phyloP scores from a whole-genome alignment of 2,329 filamentous ascomycete genomes.

The Neofusicoccum ribis region DNA sequence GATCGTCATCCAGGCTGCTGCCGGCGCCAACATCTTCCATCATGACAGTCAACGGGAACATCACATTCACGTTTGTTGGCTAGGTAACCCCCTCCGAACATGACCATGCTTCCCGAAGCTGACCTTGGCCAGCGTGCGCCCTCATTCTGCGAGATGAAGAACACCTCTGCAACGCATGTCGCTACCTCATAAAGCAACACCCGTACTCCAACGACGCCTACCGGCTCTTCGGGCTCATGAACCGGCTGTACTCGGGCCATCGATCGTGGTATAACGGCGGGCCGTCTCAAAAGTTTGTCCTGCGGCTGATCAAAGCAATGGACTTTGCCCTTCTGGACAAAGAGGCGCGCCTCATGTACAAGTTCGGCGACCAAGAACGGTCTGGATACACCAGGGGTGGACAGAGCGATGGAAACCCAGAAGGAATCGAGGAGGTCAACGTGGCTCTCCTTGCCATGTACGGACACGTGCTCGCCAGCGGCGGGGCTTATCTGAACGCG shows the following conservation, averaged over 20 bases:
- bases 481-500: slow-evolving; percentile 79
- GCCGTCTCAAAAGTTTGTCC: slow-evolving; percentile 83
- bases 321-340: slow-evolving; percentile 66
- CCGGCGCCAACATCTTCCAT: slow-evolving; percentile 80
- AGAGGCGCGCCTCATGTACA: slow-evolving; percentile 47
- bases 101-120: slow-evolving; percentile 23
- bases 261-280: slow-evolving; percentile 73
- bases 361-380: slow-evolving; percentile 39
- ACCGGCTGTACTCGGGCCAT: slow-evolving; percentile 70
- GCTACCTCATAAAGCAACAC: slow-evolving; percentile 82
- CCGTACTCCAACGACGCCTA: slow-evolving; percentile 80
- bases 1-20: slow-evolving; percentile 73
- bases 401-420: slow-evolving; percentile 38
- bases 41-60: slow-evolving; percentile 68
- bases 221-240: slow-evolving; percentile 78
- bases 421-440: slow-evolving; percentile 59
- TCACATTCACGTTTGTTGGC: slow-evolving; percentile 74
- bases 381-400: slow-evolving; percentile 41
- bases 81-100: slow-evolving; percentile 50
- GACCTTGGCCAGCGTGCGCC: slow-evolving; percentile 65
- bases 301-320: slow-evolving; percentile 87
- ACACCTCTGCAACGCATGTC: slow-evolving; percentile 70
- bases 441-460: slow-evolving; percentile 83
- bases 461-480: slow-evolving; percentile 83
- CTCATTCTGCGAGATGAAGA: slow-evolving; percentile 76